Evolutionary conservation across 2,329 filamentous ascomycete genomes (phyloP), one percentile per base, ranked within the genome.

Genomic region (Cyclaneusma minus): DNA sequence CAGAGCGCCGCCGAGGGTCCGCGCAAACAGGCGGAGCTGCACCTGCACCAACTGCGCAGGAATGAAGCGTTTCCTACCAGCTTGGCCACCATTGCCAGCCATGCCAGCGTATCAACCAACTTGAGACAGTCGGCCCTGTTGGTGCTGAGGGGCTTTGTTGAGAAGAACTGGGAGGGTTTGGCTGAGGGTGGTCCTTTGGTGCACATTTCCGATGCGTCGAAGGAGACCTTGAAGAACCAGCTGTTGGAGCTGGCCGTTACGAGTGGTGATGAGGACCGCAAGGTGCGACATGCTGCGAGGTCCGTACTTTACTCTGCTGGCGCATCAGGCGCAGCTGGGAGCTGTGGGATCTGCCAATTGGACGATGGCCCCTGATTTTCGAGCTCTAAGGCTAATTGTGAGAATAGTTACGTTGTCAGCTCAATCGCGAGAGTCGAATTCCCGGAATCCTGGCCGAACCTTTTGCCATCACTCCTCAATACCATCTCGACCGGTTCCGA

Each of bases 341-440:
- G n/a, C n/a, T n/a, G n/a, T n/a, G n/a, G n/a, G n/a, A n/a, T n/a
- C n/a, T n/a, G n/a, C n/a, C n/a, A n/a, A n/a, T n/a, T n/a, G n/a
- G n/a, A n/a, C n/a, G n/a, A n/a, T n/a, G n/a, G n/a, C n/a, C n/a
- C n/a, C n/a, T n/a, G n/a, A n/a, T n/a, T n/a, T n/a, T n/a, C n/a
- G n/a, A n/a, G n/a, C n/a, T n/a, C n/a, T n/a, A n/a, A 21, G 29
- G 16, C 29, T 34, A 22, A 34, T 13, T 13, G 9, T 17, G 14
- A n/a, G 19, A 13, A 12, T 30, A 74, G 70, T 50, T 71, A 65
- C 39, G 67, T 78, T 4, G 82, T 94, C 35, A 87, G 84, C 59
- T 95, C 93, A 57, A 92, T 98, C 40, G 89, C 89, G 30, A 78
- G 74, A 36, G 70, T 76, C 44, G 89, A 98, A 56, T 95, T 92